Conservation (phyloP, 805 yeast species). For the Ogataea corticis region DNA sequence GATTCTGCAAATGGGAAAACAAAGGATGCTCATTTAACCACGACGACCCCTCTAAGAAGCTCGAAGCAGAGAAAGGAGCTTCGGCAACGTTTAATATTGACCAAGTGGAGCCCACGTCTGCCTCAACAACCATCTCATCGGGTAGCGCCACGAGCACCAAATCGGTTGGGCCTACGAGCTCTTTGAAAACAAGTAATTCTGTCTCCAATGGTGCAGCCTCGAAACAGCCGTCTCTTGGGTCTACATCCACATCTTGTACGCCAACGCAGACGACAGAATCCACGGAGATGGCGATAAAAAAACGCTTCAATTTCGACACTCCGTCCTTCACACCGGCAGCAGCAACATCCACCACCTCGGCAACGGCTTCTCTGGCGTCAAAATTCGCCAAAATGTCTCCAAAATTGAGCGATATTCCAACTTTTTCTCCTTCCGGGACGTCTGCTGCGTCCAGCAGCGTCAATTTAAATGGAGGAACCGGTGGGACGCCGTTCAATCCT, state of each 20-base stretch:
- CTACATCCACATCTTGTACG: slow-evolving; percentile 4
- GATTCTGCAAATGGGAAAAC: slow-evolving; percentile 82
- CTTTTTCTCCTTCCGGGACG: slow-evolving; percentile 46
- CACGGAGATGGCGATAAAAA: slow-evolving; percentile 29
- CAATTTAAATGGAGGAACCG: slow-evolving; percentile 8
- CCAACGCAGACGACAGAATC: slow-evolving; percentile 10
- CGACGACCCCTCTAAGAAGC: slow-evolving; percentile 38
- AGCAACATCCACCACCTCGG: slow-evolving; percentile 33
- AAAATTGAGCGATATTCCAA: slow-evolving; percentile 45
- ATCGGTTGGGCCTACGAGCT: slow-evolving; percentile 7
- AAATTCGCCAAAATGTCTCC: slow-evolving; percentile 52
- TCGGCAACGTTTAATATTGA: not conserved
- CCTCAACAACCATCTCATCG: slow-evolving; percentile 14
- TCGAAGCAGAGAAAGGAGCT: slow-evolving; percentile 5
- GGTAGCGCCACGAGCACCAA: slow-evolving; percentile 6
- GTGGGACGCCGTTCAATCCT: slow-evolving; percentile 29
- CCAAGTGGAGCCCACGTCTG: slow-evolving; percentile 9
- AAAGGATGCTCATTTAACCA: slow-evolving; percentile 86
- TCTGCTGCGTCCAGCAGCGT: slow-evolving; percentile 7
- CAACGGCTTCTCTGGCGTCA: slow-evolving; percentile 23
- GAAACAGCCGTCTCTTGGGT: slow-evolving; percentile 2
- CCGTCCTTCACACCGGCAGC: slow-evolving; percentile 54
- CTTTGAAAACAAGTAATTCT: not conserved
- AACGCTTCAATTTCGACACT: slow-evolving; percentile 53
- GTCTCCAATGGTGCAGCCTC: not conserved